Base-by-base conservation (phyloP, 352 stramenopile species). In the Vaucheria bursata region DNA sequence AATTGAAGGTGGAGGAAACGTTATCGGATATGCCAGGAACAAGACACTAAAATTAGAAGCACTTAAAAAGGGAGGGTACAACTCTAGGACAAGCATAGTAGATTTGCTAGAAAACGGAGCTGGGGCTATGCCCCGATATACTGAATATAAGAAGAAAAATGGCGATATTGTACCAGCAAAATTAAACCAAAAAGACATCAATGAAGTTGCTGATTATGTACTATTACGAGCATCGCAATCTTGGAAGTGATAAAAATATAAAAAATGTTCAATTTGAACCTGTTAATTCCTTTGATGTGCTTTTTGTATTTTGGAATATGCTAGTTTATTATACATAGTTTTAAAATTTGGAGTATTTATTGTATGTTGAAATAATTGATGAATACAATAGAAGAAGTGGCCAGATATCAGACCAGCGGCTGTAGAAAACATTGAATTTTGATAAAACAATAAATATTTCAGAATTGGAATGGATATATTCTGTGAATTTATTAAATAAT, bases 221-320 rank as follows among this genome's bases (percentile, higher is more conserved):
- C 59, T 69, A 8, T 8, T 34, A 38, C 59, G 59, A 6, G 59
- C 59, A 8, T 6, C 29, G 5, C 4, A 69, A 38, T 6, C 5
- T 34, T 69, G 59, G 59, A 69, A 69, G 45, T 59, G 45, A 59
- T n/a, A n/a, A n/a, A n/a, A n/a, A n/a, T n/a, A n/a, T n/a, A n/a
- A n/a, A n/a, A n/a, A n/a, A n/a, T n/a, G n/a, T n/a, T n/a, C n/a
- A n/a, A n/a, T n/a, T n/a, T n/a, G n/a, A n/a, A n/a, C n/a, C n/a
- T n/a, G n/a, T n/a, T n/a, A n/a, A n/a, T n/a, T n/a, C n/a, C n/a
- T n/a, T n/a, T n/a, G n/a, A n/a, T n/a, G n/a, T n/a, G n/a, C n/a
- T n/a, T n/a, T n/a, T n/a, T n/a, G n/a, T n/a, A n/a, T n/a, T n/a
- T n/a, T n/a, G n/a, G n/a, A n/a, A n/a, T n/a, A n/a, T n/a, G n/a